Percentiles rank a stretch among this genome's conserved stretches.
Evolutionary conservation across 805 yeast species (phyloP).

Genomic region (Lipomyces starkeyi): DNA sequence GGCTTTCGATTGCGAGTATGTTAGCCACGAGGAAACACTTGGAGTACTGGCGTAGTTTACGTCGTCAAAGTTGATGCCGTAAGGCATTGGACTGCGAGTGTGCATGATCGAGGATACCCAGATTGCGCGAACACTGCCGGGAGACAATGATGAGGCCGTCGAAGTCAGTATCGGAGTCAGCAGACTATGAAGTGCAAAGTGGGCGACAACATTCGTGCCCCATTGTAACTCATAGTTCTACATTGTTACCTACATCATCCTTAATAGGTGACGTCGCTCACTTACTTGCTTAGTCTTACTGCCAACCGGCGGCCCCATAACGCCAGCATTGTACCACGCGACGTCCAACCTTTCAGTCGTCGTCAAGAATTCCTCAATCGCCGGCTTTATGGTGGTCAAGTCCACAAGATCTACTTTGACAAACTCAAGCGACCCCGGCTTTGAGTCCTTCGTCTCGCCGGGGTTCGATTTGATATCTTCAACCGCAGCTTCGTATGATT

Average conservation of each 20-base stretch:
- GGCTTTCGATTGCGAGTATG: conserved; percentile 55
- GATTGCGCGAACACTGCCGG: conserved; percentile 48
- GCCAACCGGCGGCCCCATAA: conserved; percentile 43
- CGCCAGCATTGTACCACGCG: conserved; percentile 53
- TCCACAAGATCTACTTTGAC: conserved; percentile 36
- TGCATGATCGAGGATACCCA: conserved; percentile 54
- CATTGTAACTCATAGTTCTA: conserved; percentile 53
- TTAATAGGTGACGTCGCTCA: too few relatives aligned
- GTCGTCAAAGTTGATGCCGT: conserved; percentile 48
- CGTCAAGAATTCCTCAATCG: conserved; percentile 43
- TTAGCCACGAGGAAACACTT: conserved; percentile 10
- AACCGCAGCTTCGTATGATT: conserved; percentile 14
- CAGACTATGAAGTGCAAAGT: conserved; percentile 51
- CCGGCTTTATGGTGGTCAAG: conserved; percentile 47
- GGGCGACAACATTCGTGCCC: conserved; percentile 57
- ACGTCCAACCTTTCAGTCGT: conserved; percentile 46
- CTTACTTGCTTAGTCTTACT: conserved; percentile 47
- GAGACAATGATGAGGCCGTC: conserved; percentile 43
- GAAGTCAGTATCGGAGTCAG: conserved; percentile 50
- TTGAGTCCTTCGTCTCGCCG: neutral
- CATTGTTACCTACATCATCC: too few relatives aligned
- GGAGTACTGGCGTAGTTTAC: conserved; percentile 40
- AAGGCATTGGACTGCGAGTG: conserved; percentile 42
- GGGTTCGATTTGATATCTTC: conserved; percentile 18
- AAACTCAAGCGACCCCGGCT: conserved; percentile 22